Percentiles rank a stretch among this genome's conserved stretches.
Conservation (phyloP, 352 stramenopile genomes). For the Phytopythium helicoides region DNA sequence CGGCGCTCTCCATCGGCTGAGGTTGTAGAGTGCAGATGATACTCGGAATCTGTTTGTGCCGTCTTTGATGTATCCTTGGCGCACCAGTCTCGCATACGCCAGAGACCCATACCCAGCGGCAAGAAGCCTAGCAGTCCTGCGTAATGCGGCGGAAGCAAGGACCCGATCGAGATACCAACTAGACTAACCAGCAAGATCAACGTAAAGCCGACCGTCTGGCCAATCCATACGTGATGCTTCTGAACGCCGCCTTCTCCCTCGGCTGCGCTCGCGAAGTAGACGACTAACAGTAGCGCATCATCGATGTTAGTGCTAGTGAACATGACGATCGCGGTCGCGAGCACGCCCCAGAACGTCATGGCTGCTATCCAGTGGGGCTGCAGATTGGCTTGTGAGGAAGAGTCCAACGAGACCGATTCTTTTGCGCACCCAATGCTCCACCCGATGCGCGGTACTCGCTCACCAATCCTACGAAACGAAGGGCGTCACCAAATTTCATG, state of each 20-base stretch:
- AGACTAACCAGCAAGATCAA: constrained; percentile 71
- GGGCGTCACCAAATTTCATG: too few relatives aligned
- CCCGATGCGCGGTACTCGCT: too few relatives aligned
- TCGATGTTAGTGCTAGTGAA: constrained; percentile 20
- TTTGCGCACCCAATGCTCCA: too few relatives aligned
- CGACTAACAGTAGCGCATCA: constrained; percentile 12
- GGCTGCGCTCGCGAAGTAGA: constrained; percentile 18
- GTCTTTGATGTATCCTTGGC: neutral
- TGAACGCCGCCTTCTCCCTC: constrained; percentile 57
- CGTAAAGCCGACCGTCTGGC: constrained; percentile 80
- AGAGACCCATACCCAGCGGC: constrained; percentile 8
- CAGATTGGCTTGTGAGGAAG: too few relatives aligned
- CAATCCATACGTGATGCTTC: constrained; percentile 72
- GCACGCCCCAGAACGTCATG: constrained; percentile 8
- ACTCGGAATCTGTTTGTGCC: neutral
- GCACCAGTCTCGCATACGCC: constrained; percentile 6
- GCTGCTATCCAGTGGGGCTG: neutral
- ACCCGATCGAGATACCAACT: constrained; percentile 4
- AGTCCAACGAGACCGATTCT: too few relatives aligned
- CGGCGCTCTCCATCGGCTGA: neutral
- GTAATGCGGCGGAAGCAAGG: constrained; percentile 8
- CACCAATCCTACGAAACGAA: too few relatives aligned
- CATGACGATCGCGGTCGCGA: constrained; percentile 11
- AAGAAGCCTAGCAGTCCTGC: constrained; percentile 5
- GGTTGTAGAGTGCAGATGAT: neutral